Evolutionary conservation across 108 stramenopile genomes (phyloP).

Genomic region (Nitzschia palea): DNA sequence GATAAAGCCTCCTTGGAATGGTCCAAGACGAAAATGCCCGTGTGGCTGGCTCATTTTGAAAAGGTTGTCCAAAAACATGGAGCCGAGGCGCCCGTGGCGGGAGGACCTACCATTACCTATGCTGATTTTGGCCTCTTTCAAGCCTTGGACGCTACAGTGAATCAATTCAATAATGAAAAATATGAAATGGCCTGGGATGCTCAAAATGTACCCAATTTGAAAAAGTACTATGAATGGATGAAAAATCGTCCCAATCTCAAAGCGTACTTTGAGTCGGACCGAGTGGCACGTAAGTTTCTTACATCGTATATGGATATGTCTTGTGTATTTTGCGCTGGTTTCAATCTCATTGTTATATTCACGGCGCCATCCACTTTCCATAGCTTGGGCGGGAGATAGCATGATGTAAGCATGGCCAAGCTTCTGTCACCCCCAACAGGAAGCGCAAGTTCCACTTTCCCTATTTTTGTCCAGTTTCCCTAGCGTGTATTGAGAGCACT

Average conservation of each 20-base stretch:
- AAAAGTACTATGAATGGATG: constrained; percentile 37
- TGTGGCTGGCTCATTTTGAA: constrained; percentile 31
- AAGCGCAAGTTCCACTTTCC: too few species aligned
- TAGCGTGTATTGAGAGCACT: too few species aligned
- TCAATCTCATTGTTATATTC: background rate
- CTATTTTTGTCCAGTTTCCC: too few species aligned
- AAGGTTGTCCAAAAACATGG: constrained; percentile 31
- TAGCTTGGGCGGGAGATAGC: constrained; percentile 30
- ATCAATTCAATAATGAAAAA: constrained; percentile 40
- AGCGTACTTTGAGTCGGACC: constrained; percentile 27
- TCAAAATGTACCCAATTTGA: constrained; percentile 18
- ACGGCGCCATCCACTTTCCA: background rate
- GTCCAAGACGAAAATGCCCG: constrained; percentile 25
- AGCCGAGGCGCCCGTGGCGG: constrained; percentile 23
- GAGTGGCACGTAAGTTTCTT: constrained; percentile 20
- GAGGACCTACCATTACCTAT: constrained; percentile 30
- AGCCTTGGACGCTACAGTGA: constrained; percentile 33
- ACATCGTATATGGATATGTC: too few species aligned
- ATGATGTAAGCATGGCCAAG: too few species aligned
- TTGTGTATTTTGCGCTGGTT: background rate
- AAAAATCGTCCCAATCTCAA: constrained; percentile 36
- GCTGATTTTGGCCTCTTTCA: constrained; percentile 43
- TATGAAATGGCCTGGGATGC: constrained; percentile 40
- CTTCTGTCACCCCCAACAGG: too few species aligned
- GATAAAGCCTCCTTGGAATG: constrained; percentile 36